Evolutionary conservation across 2,329 filamentous ascomycete genomes (phyloP).

Genomic region (Elsinoe perseae): DNA sequence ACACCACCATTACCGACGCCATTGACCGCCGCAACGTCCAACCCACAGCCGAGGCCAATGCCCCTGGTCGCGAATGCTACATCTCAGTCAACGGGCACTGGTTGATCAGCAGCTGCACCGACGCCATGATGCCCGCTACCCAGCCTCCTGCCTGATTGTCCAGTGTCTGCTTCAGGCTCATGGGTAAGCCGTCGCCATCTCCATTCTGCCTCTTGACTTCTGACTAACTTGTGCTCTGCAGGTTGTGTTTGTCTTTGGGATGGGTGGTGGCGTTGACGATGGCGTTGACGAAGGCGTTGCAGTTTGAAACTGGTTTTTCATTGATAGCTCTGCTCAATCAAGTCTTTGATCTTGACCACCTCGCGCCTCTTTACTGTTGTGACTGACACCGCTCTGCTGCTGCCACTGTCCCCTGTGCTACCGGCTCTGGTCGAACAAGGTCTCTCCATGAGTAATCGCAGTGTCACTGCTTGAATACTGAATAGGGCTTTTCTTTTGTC

Average conservation of each 20-base stretch:
- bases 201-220: not conserved
- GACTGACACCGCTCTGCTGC: not conserved
- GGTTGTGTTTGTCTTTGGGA: not conserved
- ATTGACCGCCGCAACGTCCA: not conserved
- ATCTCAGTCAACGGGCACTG: constrained; percentile 7
- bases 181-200: not conserved
- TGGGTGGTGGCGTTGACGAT: not conserved
- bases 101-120: constrained; percentile 4
- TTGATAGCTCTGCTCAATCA: not conserved
- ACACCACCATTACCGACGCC: not conserved
- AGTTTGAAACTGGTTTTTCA: not conserved
- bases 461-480: too few species aligned
- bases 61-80: constrained; percentile 4
- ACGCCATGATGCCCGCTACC: not conserved
- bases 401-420: too few species aligned
- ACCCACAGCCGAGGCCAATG: not conserved
- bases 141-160: not conserved
- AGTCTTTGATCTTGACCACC: not conserved
- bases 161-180: not conserved
- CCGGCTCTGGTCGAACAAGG: too few species aligned
- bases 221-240: not conserved
- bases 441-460: too few species aligned
- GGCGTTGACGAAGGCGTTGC: not conserved
- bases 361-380: not conserved
- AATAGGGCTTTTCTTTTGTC: not conserved